A percentile compares a stretch with the other conserved stretches of the same genome.
Conservation (phyloP, 257 asterid genomes). For the Dorcoceras hygrometricum region DNA sequence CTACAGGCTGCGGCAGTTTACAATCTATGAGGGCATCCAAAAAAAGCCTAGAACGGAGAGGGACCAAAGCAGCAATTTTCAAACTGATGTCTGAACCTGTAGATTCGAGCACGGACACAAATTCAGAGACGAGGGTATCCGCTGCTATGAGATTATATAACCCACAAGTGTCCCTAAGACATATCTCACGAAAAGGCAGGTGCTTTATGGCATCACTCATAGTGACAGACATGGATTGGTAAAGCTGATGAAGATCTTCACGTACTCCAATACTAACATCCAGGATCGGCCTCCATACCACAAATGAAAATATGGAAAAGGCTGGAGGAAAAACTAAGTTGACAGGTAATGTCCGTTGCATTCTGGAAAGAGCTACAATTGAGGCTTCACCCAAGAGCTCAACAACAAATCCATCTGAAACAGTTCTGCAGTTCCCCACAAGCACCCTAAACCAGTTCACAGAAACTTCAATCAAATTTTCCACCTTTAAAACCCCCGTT, state of each 20-base stretch:
- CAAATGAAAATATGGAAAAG: constrained; percentile 76
- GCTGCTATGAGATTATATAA: constrained; percentile 66
- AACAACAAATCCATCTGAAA: constrained; percentile 80
- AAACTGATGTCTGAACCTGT: constrained; percentile 53
- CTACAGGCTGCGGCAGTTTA: constrained; percentile 53
- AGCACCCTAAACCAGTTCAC: constrained; percentile 97
- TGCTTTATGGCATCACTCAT: constrained; percentile 82
- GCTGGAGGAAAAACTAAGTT: constrained; percentile 88
- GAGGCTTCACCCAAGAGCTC: constrained; percentile 93
- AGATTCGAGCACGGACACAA: constrained; percentile 70
- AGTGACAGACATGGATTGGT: constrained; percentile 51
- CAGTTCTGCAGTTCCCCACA: constrained; percentile 92
- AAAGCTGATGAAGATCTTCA: constrained; percentile 73
- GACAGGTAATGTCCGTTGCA: constrained; percentile 74
- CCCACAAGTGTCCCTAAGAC: constrained; percentile 79
- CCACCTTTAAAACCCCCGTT: constrained; percentile 58
- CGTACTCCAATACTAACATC: constrained; percentile 58
- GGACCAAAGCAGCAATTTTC: constrained; percentile 78
- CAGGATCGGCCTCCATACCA: constrained; percentile 73
- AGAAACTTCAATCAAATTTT: constrained; percentile 77
- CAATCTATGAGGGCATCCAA: constrained; percentile 84
- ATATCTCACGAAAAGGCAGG: constrained; percentile 86
- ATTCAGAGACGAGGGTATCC: constrained; percentile 77
- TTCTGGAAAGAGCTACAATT: constrained; percentile 70
- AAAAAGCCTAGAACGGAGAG: constrained; percentile 93